Percentiles rank a stretch among this genome's conserved stretches.
These are phyloP conservation scores for Yamadazyma dushanensis DNA, from an alignment of 1,139 yeast genomes.

Conservation along the genomic window DNA sequence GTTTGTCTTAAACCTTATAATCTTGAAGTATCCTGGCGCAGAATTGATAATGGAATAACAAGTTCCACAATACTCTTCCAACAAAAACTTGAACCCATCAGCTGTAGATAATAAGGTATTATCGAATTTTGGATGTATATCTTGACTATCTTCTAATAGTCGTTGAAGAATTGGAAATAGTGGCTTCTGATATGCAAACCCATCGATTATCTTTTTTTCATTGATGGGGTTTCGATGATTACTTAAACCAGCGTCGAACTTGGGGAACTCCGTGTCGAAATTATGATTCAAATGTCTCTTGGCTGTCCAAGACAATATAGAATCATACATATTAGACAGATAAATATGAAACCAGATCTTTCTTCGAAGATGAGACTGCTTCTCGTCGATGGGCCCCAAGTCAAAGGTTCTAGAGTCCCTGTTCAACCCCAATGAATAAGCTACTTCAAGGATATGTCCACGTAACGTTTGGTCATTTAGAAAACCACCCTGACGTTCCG, in stretches of 20 bases:
- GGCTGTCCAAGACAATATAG: slow-evolving; percentile 8
- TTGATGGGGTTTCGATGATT: slow-evolving; percentile 10
- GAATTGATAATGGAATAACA: neutral
- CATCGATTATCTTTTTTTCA: slow-evolving; percentile 13
- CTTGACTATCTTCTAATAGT: slow-evolving; percentile 6
- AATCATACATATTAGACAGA: slow-evolving; percentile 8
- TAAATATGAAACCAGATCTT: slow-evolving; percentile 38
- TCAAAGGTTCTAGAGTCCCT: slow-evolving; percentile 44
- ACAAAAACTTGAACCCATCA: neutral
- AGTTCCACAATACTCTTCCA: slow-evolving; percentile 3
- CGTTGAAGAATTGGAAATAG: slow-evolving; percentile 2
- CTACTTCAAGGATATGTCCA: slow-evolving; percentile 49
- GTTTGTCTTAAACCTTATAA: slow-evolving; percentile 5
- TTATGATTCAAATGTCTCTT: slow-evolving; percentile 7
- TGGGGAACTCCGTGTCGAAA: slow-evolving; percentile 13
- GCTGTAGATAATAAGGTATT: neutral
- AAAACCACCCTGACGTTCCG: slow-evolving; percentile 29
- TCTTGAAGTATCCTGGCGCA: slow-evolving; percentile 9
- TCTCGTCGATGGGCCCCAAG: slow-evolving; percentile 23
- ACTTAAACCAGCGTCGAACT: slow-evolving; percentile 6
- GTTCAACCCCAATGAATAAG: slow-evolving; percentile 50
- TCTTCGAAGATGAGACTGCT: slow-evolving; percentile 40
- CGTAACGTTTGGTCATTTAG: slow-evolving; percentile 18
- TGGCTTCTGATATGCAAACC: slow-evolving; percentile 4
- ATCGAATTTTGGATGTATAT: slow-evolving; percentile 3